Evolutionary conservation across 2,329 filamentous ascomycete species (phyloP).

Genomic region (Raffaelea albimanens): DNA sequence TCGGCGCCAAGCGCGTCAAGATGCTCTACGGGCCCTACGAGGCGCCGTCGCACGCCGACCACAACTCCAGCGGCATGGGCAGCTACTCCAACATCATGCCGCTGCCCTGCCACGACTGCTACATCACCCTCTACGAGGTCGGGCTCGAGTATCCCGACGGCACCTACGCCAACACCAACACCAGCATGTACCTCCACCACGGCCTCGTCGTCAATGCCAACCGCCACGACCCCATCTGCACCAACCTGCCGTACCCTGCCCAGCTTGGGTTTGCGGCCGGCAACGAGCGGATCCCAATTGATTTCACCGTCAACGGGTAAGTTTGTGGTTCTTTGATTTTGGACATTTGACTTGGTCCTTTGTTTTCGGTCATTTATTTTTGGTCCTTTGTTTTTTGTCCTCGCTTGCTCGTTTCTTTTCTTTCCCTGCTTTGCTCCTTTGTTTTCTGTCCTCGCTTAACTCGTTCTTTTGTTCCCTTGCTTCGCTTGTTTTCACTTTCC

Average conservation of each 20-base stretch:
- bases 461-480: neutral
- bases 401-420: too few relatives aligned
- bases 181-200: conserved; percentile 21
- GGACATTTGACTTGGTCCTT: too few relatives aligned
- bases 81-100: conserved; percentile 6
- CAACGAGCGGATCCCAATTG: neutral
- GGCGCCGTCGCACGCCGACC: conserved; percentile 11
- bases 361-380: neutral
- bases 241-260: too few relatives aligned
- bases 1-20: conserved; percentile 11
- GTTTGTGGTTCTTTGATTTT: neutral
- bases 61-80: conserved; percentile 10
- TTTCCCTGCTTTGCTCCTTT: too few relatives aligned
- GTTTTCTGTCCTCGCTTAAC: neutral
- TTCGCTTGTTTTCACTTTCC: neutral
- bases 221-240: conserved; percentile 13
- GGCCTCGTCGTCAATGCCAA: conserved; percentile 11
- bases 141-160: conserved; percentile 21
- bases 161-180: conserved; percentile 20
- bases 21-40: conserved; percentile 14
- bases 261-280: neutral
- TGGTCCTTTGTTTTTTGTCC: neutral
- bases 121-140: conserved; percentile 17
- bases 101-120: conserved; percentile 16
- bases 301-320: neutral